Percentiles rank a stretch among this genome's conserved stretches.
Evolutionary conservation across 352 stramenopile genomes (phyloP).

Genomic region (Elongisporangium anandrum): DNA sequence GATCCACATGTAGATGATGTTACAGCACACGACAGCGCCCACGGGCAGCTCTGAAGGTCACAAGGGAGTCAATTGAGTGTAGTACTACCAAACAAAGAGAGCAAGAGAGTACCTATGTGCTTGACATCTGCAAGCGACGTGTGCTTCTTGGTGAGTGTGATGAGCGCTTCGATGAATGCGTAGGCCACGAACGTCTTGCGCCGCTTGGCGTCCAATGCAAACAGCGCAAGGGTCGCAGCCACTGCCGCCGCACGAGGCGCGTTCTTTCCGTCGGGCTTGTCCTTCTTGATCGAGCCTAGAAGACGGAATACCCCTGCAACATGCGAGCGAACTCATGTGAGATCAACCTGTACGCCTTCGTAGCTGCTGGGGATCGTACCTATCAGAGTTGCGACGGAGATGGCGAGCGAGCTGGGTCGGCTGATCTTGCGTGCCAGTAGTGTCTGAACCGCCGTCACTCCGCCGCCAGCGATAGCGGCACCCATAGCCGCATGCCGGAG

Average conservation of each 20-base stretch:
- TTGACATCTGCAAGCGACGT: conserved; percentile 27
- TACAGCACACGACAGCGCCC: background rate
- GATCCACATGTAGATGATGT: conserved; percentile 69
- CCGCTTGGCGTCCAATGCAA: conserved; percentile 38
- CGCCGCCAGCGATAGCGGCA: conserved; percentile 25
- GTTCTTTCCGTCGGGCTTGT: background rate
- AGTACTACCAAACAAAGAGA: no score
- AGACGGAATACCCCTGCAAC: conserved; percentile 37
- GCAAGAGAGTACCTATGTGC: conserved; percentile 34
- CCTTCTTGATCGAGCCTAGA: conserved; percentile 23
- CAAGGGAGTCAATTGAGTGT: background rate
- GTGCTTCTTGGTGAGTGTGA: conserved; percentile 28
- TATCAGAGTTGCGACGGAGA: conserved; percentile 51
- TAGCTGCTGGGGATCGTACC: conserved; percentile 13
- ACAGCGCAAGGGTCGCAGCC: conserved; percentile 28
- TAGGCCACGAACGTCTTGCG: conserved; percentile 49
- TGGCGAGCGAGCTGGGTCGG: conserved; percentile 37
- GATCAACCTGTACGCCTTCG: background rate
- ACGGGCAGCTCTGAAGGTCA: background rate
- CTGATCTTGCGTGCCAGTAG: conserved; percentile 34
- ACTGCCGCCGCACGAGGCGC: conserved; percentile 35
- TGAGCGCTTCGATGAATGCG: conserved; percentile 35
- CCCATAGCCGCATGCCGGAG: conserved; percentile 35
- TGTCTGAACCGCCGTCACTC: conserved; percentile 25
- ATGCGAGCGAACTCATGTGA: background rate